These are phyloP conservation scores for Alectoria sarmentosa DNA, from an alignment of 495 filamentous ascomycete species.

Conservation along the genomic window DNA sequence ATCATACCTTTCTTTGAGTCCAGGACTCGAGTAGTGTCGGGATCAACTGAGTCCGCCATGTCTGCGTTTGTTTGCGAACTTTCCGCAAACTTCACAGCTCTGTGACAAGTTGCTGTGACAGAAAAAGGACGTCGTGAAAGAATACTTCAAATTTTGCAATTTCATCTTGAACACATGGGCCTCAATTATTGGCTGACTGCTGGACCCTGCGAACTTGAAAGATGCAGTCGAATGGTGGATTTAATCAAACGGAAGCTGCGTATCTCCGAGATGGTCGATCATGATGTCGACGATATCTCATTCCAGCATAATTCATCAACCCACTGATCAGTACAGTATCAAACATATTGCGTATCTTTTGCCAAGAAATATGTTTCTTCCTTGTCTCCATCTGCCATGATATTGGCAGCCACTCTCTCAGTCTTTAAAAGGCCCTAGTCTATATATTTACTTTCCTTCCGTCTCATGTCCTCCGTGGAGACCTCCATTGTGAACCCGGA, in stretches of 20 bases:
- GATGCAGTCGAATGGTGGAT: background rate
- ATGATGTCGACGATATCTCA: background rate
- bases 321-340: background rate
- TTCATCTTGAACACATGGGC: background rate
- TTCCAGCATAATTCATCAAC: background rate
- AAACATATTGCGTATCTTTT: background rate
- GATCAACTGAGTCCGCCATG: constrained; percentile 16
- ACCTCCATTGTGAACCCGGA: constrained; percentile 21
- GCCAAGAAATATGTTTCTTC: background rate
- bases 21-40: constrained; percentile 18
- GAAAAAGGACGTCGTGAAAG: background rate
- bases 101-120: background rate
- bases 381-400: background rate
- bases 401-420: background rate
- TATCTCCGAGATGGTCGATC: constrained; percentile 1
- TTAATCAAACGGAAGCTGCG: background rate
- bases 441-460: background rate
- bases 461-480: constrained; percentile 15
- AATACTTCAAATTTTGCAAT: background rate
- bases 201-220: background rate
- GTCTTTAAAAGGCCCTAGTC: background rate
- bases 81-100: background rate
- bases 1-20: constrained; percentile 24
- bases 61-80: background rate
- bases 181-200: background rate